Evolutionary conservation across 441 rosid species (phyloP).

Genomic region (Monsonia emarginata): DNA sequence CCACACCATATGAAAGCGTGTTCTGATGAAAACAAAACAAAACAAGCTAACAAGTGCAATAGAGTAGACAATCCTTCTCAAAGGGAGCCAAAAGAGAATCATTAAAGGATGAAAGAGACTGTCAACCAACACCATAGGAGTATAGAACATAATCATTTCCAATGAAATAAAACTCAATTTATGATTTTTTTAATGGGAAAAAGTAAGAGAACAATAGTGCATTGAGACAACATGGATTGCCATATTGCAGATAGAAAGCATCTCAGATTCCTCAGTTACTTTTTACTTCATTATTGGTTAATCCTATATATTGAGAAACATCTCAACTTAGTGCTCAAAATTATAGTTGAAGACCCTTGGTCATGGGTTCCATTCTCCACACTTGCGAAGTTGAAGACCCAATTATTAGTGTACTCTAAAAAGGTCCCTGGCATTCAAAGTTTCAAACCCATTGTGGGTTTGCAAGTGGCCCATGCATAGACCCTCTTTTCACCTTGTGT

Average conservation of each 20-base stretch:
- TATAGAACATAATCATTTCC: background rate
- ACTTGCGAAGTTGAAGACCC: too few species aligned
- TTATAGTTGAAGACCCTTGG: too few species aligned
- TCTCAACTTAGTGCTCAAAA: too few species aligned
- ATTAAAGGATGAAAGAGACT: background rate
- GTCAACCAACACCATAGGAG: background rate
- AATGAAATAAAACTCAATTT: background rate
- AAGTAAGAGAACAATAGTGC: constrained; percentile 1
- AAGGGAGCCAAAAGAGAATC: background rate
- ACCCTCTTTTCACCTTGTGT: too few species aligned
- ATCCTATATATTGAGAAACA: too few species aligned
- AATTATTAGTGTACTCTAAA: too few species aligned
- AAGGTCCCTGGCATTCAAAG: too few species aligned
- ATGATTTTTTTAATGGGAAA: background rate
- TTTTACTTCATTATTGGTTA: background rate
- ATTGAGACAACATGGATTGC: background rate
- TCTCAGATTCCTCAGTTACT: background rate
- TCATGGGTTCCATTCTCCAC: too few species aligned
- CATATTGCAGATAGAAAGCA: background rate
- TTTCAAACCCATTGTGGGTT: too few species aligned
- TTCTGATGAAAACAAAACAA: background rate
- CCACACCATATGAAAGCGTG: background rate
- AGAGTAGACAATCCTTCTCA: background rate
- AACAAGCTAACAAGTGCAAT: background rate
- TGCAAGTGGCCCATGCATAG: too few species aligned